A percentile compares a stretch with the other conserved stretches of the same genome.
Conservation (phyloP, 805 yeast genomes). For the Yamadazyma paraphyllophila region DNA sequence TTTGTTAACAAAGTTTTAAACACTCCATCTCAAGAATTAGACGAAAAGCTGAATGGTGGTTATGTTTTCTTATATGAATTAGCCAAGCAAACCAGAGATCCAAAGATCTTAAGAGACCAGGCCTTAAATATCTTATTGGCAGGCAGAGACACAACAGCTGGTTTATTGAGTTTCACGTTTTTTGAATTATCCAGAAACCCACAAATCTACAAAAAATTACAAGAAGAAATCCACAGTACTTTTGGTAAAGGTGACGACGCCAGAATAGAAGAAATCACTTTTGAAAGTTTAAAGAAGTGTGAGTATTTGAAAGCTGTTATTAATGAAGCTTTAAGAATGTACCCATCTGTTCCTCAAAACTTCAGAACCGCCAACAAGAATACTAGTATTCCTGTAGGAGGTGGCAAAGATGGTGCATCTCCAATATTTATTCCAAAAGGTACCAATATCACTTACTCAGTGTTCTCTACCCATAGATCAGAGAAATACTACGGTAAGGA, state of each 20-base stretch:
- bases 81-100: slow-evolving; percentile 37
- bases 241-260: slow-evolving; percentile 34
- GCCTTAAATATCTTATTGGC: slow-evolving; percentile 40
- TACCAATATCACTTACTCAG: slow-evolving; percentile 18
- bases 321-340: slow-evolving; percentile 36
- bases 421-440: slow-evolving; percentile 24
- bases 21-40: slow-evolving; percentile 25
- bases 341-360: slow-evolving; percentile 34
- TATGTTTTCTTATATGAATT: slow-evolving; percentile 39
- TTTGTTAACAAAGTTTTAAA: slow-evolving; percentile 31
- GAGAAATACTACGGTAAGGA: slow-evolving; percentile 32
- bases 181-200: slow-evolving; percentile 37
- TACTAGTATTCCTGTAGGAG: slow-evolving; percentile 33
- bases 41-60: slow-evolving; percentile 24
- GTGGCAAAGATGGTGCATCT: slow-evolving; percentile 26
- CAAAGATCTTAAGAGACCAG: slow-evolving; percentile 36
- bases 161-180: slow-evolving; percentile 32
- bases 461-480: slow-evolving; percentile 22
- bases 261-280: slow-evolving; percentile 28
- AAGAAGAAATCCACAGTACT: slow-evolving; percentile 24
- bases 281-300: slow-evolving; percentile 39
- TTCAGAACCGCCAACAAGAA: slow-evolving; percentile 28
- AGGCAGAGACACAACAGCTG: slow-evolving; percentile 45
- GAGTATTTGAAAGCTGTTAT: slow-evolving; percentile 37
- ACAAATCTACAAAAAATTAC: slow-evolving; percentile 28